A percentile compares a stretch with the other conserved stretches of the same genome.
Conservation (phyloP, 768 basidiomycete genomes). For the Lentinula aciculospora region DNA sequence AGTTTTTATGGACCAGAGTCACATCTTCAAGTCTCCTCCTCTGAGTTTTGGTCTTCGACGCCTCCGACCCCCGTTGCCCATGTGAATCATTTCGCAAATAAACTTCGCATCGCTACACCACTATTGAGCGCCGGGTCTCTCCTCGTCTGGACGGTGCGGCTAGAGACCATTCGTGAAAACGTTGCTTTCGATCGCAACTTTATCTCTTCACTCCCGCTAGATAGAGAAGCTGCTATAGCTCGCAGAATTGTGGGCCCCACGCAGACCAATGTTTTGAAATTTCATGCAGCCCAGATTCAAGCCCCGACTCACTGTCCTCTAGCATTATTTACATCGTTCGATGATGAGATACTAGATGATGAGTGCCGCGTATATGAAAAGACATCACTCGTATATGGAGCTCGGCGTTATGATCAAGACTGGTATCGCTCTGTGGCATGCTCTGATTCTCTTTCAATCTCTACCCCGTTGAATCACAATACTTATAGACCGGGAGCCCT, state of each 20-base stretch:
- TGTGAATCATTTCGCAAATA: slow-evolving; percentile 34
- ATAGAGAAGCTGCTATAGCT: slow-evolving; percentile 27
- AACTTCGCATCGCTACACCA: slow-evolving; percentile 34
- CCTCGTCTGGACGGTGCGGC: slow-evolving; percentile 27
- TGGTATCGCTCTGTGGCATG: slow-evolving; percentile 44
- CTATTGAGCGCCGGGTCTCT: slow-evolving; percentile 34
- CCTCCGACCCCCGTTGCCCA: slow-evolving; percentile 24
- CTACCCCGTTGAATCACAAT: slow-evolving; percentile 31
- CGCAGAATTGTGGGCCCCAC: slow-evolving; percentile 24
- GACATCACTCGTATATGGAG: slow-evolving; percentile 8
- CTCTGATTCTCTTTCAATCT: slow-evolving; percentile 27
- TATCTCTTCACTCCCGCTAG: slow-evolving; percentile 23
- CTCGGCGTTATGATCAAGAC: slow-evolving; percentile 35
- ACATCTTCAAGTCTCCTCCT: slow-evolving; percentile 35
- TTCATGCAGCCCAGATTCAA: slow-evolving; percentile 31
- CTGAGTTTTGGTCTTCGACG: slow-evolving; percentile 23
- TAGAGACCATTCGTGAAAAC: slow-evolving; percentile 29
- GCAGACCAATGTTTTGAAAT: slow-evolving; percentile 33
- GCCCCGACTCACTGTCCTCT: slow-evolving; percentile 16
- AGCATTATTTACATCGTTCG: background rate
- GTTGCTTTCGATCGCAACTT: slow-evolving; percentile 17
- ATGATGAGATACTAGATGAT: slow-evolving; percentile 7
- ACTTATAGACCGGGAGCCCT: slow-evolving; percentile 39
- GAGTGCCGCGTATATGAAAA: background rate
- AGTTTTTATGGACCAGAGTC: slow-evolving; percentile 37